Conservation (phyloP, 2,329 filamentous ascomycete genomes). For the Septoria petroselini region DNA sequence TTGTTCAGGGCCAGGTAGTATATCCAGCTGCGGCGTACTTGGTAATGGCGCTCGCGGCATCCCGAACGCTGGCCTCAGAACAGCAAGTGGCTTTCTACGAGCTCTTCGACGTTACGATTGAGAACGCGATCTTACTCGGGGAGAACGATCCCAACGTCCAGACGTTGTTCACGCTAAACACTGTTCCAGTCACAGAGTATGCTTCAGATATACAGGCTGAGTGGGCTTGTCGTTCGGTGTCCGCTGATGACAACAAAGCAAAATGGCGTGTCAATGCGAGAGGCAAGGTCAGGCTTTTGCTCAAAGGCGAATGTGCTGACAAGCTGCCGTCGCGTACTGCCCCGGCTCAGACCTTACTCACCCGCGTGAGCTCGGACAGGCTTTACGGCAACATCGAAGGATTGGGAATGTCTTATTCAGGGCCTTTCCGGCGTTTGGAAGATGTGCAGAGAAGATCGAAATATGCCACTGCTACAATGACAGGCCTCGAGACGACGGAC, state of each 20-base stretch:
- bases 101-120: constrained; percentile 14
- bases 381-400: constrained; percentile 9
- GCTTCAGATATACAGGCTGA: constrained; percentile 7
- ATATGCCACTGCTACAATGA: background rate
- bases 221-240: constrained; percentile 11
- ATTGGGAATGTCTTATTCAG: constrained; percentile 13
- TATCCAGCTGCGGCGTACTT: constrained; percentile 35
- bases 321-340: constrained; percentile 4
- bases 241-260: constrained; percentile 7
- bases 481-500: background rate
- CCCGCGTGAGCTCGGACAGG: constrained; percentile 11
- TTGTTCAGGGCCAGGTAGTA: constrained; percentile 33
- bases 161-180: constrained; percentile 7
- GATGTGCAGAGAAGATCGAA: constrained; percentile 10
- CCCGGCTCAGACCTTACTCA: constrained; percentile 8
- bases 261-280: constrained; percentile 11
- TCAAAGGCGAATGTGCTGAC: constrained; percentile 6
- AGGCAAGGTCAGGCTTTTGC: constrained; percentile 10
- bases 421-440: constrained; percentile 7
- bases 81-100: constrained; percentile 5
- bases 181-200: constrained; percentile 4
- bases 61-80: constrained; percentile 9
- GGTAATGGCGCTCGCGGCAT: constrained; percentile 25
- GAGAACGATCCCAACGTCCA: constrained; percentile 16
- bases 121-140: constrained; percentile 24